Evolutionary conservation across 78 protist genomes (phyloP), one percentile per base, ranked within the genome.

Genomic region (Protostelium mycophagum): DNA sequence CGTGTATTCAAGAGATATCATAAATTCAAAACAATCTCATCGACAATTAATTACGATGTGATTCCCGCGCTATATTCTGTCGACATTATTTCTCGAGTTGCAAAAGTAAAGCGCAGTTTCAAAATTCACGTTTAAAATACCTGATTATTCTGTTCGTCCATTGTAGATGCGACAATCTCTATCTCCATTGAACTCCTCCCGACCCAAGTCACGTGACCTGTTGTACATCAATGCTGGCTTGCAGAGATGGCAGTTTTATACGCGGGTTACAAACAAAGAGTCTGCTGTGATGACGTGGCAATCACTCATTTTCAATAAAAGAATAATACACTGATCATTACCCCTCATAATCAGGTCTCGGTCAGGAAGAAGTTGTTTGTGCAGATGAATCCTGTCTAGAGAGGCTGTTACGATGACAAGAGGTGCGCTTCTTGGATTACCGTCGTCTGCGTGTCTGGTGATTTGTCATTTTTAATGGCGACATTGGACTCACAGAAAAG

Each of bases 261-360:
- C n/a, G n/a, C n/a, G n/a, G n/a, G n/a, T n/a, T n/a, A n/a, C n/a
- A n/a, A n/a, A n/a, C n/a, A n/a, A n/a, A n/a, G n/a, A n/a, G n/a
- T n/a, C n/a, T n/a, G n/a, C n/a, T n/a, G n/a, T n/a, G n/a, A n/a
- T n/a, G n/a, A n/a, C n/a, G n/a, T n/a, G n/a, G n/a, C n/a, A n/a
- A n/a, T n/a, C n/a, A n/a, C n/a, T n/a, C n/a, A n/a, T n/a, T n/a
- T n/a, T n/a, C n/a, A n/a, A n/a, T n/a, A n/a, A n/a, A n/a, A n/a
- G n/a, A n/a, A n/a, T n/a, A n/a, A n/a, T n/a, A n/a, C n/a, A n/a
- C n/a, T n/a, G n/a, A n/a, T 86, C 85, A 36, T 63, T 89, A 38
- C 91, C 94, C 0, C 87, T 85, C 91, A 92, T 85, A 83, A 90
- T 88, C 85, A 92, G 38, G 85, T 92, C 94, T 35, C 86, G 86